These are phyloP conservation scores for Lactarius quietus DNA, from an alignment of 768 basidiomycete genomes.

Conservation along the genomic window DNA sequence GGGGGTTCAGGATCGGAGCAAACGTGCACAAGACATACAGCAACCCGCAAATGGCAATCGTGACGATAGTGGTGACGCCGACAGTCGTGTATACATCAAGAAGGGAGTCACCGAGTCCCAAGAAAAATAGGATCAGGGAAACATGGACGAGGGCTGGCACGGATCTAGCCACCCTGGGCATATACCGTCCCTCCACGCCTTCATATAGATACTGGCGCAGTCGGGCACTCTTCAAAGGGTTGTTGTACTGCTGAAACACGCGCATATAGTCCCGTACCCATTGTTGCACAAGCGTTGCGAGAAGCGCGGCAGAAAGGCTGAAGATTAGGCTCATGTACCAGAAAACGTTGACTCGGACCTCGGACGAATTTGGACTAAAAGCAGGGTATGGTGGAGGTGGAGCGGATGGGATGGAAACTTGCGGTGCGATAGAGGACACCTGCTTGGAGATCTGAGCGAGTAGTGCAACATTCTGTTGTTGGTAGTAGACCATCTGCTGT, in stretches of 20 bases:
- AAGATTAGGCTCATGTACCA: constrained; percentile 40
- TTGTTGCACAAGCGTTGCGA: constrained; percentile 46
- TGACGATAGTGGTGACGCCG: constrained; percentile 1
- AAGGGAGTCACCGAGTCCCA: constrained; percentile 45
- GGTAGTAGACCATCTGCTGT: background rate
- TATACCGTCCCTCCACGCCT: too few species aligned
- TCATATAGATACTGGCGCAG: too few species aligned
- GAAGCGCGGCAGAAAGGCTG: constrained; percentile 42
- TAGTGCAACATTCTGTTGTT: constrained; percentile 10
- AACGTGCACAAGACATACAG: constrained; percentile 19
- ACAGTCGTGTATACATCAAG: constrained; percentile 28
- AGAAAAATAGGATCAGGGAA: constrained; percentile 48
- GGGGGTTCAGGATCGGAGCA: constrained; percentile 2
- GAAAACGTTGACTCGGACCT: constrained; percentile 38
- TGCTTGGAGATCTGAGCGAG: constrained; percentile 11
- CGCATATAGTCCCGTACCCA: too few species aligned
- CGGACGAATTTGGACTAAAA: constrained; percentile 29
- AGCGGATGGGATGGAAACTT: background rate
- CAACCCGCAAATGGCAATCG: constrained; percentile 8
- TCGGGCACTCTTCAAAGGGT: too few species aligned
- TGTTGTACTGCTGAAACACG: too few species aligned
- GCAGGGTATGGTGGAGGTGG: background rate
- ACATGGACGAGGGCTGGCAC: constrained; percentile 48
- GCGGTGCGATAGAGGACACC: background rate
- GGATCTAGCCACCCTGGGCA: constrained; percentile 40